phyloP scores from a whole-genome alignment of 2,329 filamentous ascomycete species.

The Hymenoscyphus infarciens region DNA sequence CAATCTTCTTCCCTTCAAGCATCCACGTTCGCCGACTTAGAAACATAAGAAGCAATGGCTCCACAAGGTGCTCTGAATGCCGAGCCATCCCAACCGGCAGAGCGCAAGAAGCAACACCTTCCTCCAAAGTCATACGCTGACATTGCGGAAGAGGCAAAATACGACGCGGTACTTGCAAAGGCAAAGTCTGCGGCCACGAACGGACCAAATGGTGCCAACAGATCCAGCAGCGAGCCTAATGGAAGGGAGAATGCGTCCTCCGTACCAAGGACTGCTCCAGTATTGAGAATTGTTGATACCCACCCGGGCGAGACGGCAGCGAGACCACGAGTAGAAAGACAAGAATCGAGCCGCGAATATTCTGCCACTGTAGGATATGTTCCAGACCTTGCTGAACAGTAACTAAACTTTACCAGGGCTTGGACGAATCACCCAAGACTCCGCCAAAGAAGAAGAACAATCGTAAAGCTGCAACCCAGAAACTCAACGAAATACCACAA shows the following conservation, averaged over 20 bases:
- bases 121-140: slow-evolving; percentile 41
- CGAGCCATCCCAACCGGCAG: slow-evolving; percentile 35
- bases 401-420: slow-evolving; percentile 27
- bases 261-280: slow-evolving; percentile 22
- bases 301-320: slow-evolving; percentile 14
- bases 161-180: background rate
- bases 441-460: slow-evolving; percentile 27
- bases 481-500: slow-evolving; percentile 19
- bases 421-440: slow-evolving; percentile 30
- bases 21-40: background rate
- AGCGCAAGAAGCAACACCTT: slow-evolving; percentile 34
- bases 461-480: slow-evolving; percentile 27
- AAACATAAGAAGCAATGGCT: slow-evolving; percentile 18
- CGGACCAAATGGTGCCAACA: slow-evolving; percentile 12
- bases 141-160: slow-evolving; percentile 30
- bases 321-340: slow-evolving; percentile 23
- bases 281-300: slow-evolving; percentile 29
- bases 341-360: slow-evolving; percentile 30
- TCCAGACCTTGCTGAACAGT: background rate
- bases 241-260: background rate
- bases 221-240: slow-evolving; percentile 8
- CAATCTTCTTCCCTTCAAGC: background rate
- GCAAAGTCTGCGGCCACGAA: slow-evolving; percentile 1
- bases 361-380: slow-evolving; percentile 26
- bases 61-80: slow-evolving; percentile 20